Evolutionary conservation across 1,284 basidiomycete species (phyloP).

Genomic region (Trichosporon sp.): DNA sequence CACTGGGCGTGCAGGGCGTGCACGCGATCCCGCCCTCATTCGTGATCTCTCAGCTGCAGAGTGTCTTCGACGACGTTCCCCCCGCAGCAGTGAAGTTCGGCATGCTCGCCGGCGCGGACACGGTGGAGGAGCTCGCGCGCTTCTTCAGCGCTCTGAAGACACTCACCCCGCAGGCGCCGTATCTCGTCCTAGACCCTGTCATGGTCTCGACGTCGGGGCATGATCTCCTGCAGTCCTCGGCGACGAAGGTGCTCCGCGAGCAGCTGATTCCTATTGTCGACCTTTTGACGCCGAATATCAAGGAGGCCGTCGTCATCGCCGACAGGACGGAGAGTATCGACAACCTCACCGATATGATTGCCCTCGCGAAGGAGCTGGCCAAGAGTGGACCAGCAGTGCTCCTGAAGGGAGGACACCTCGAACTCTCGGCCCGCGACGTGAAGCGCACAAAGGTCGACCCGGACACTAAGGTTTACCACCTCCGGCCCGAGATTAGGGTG

Average conservation of each 20-base stretch:
- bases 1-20: slow-evolving; percentile 70
- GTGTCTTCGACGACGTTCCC: slow-evolving; percentile 69
- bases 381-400: slow-evolving; percentile 59
- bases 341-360: slow-evolving; percentile 60
- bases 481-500: slow-evolving; percentile 27
- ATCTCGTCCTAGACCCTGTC: slow-evolving; percentile 79
- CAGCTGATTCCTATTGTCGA: slow-evolving; percentile 66
- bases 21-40: slow-evolving; percentile 63
- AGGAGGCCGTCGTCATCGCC: slow-evolving; percentile 63
- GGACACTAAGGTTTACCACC: slow-evolving; percentile 13
- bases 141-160: slow-evolving; percentile 22
- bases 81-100: slow-evolving; percentile 81
- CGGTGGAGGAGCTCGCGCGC: slow-evolving; percentile 47
- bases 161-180: slow-evolving; percentile 40
- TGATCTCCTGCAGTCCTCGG: slow-evolving; percentile 60
- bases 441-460: background rate
- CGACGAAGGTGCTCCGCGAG: slow-evolving; percentile 46
- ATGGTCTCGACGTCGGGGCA: slow-evolving; percentile 91
- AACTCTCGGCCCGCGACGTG: slow-evolving; percentile 52
- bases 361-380: slow-evolving; percentile 56
- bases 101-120: slow-evolving; percentile 59
- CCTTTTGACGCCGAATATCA: slow-evolving; percentile 80
- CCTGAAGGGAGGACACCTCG: slow-evolving; percentile 82
- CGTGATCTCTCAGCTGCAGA: slow-evolving; percentile 62
- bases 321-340: slow-evolving; percentile 44